These are phyloP conservation scores for Daldinia concentrica DNA, from an alignment of 495 filamentous ascomycete genomes.

Conservation along the genomic window DNA sequence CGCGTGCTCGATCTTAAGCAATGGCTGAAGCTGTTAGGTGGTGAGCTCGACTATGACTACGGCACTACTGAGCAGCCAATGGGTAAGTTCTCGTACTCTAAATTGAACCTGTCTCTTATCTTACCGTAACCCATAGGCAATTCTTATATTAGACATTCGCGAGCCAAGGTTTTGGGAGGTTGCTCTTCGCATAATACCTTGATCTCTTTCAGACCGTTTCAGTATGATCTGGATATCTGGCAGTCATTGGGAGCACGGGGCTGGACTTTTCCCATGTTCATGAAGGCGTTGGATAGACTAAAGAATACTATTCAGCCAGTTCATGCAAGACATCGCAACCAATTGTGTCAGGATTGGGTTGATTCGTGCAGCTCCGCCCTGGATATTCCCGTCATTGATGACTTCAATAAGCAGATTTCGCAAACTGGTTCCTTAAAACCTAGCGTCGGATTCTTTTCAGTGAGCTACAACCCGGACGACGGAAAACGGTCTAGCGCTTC, in stretches of 20 bases:
- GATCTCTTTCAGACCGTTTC: conserved; percentile 84
- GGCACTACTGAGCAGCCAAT: conserved; percentile 84
- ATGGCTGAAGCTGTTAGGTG: conserved; percentile 80
- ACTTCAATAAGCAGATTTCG: conserved; percentile 83
- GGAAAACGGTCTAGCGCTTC: conserved; percentile 80
- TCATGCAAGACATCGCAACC: conserved; percentile 77
- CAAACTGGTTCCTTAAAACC: conserved; percentile 71
- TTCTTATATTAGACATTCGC: conserved; percentile 82
- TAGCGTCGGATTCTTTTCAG: conserved; percentile 84
- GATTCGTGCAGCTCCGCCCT: conserved; percentile 75
- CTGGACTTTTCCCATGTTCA: conserved; percentile 83
- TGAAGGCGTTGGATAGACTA: conserved; percentile 75
- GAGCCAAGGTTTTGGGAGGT: conserved; percentile 85
- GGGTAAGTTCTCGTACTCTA: conserved; percentile 56
- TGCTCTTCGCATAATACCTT: conserved; percentile 89
- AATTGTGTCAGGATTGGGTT: conserved; percentile 86
- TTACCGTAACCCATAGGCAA: conserved; percentile 63
- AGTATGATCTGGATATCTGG: conserved; percentile 81
- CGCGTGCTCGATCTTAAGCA: conserved; percentile 75
- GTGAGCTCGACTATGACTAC: conserved; percentile 87
- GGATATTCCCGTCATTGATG: conserved; percentile 76
- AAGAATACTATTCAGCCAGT: conserved; percentile 84
- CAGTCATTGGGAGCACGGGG: conserved; percentile 71
- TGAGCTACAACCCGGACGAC: conserved; percentile 83
- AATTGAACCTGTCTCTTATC: conserved; percentile 18